These are phyloP conservation scores for Papiliotrema laurentii DNA, from an alignment of 1,284 basidiomycete genomes.

Conservation along the genomic window DNA sequence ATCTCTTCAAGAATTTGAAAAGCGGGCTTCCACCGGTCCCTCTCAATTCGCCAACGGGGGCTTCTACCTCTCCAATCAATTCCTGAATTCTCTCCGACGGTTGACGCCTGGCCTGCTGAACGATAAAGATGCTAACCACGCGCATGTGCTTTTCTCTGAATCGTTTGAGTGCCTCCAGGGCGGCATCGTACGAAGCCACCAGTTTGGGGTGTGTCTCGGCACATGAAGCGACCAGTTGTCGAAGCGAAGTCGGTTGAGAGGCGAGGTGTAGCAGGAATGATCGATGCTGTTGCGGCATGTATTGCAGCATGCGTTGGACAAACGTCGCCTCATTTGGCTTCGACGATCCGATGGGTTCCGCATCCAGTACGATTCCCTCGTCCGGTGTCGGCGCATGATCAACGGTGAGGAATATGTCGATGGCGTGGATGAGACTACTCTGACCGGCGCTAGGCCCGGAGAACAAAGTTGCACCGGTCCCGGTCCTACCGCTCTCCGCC, in stretches of 20 bases:
- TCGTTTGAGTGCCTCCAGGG: constrained; percentile 66
- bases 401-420: constrained; percentile 85
- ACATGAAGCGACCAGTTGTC: constrained; percentile 43
- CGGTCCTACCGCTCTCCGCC: constrained; percentile 7
- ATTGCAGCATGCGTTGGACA: constrained; percentile 73
- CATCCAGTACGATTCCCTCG: constrained; percentile 20
- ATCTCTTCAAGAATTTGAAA: constrained; percentile 73
- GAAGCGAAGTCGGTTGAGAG: constrained; percentile 58
- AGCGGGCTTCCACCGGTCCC: constrained; percentile 85
- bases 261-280: constrained; percentile 77
- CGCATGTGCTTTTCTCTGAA: constrained; percentile 85
- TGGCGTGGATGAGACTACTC: constrained; percentile 78
- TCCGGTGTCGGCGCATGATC: constrained; percentile 54
- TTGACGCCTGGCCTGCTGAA: constrained; percentile 57
- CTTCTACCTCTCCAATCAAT: constrained; percentile 21
- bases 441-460: constrained; percentile 89
- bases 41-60: constrained; percentile 52
- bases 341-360: constrained; percentile 16
- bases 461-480: constrained; percentile 53
- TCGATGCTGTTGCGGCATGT: constrained; percentile 90
- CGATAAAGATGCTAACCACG: constrained; percentile 78
- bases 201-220: constrained; percentile 45
- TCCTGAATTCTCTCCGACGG: constrained; percentile 32
- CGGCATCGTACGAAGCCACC: constrained; percentile 65
- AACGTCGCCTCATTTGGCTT: constrained; percentile 54